These are phyloP conservation scores for Haematococcus lacustris DNA, from an alignment of 139 green algal species.

Conservation along the genomic window DNA sequence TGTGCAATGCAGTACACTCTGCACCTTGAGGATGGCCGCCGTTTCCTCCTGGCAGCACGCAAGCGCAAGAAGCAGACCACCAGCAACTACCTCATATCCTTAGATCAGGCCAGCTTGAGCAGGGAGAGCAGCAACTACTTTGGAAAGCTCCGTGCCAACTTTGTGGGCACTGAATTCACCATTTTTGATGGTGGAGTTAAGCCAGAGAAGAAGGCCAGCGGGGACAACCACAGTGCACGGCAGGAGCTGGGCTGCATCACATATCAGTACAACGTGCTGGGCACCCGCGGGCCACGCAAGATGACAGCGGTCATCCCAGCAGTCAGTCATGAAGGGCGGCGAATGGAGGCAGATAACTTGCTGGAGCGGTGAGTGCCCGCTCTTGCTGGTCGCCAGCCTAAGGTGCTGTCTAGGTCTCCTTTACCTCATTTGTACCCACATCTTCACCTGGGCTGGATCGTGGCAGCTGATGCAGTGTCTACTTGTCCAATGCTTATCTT, in stretches of 20 bases:
- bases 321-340: slow-evolving; percentile 22
- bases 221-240: background rate
- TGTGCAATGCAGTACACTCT: slow-evolving; percentile 40
- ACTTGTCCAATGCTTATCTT: too few relatives aligned
- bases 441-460: too few relatives aligned
- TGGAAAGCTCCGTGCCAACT: slow-evolving; percentile 85
- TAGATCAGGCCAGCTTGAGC: slow-evolving; percentile 56
- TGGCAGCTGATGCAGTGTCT: too few relatives aligned
- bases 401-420: too few relatives aligned
- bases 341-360: slow-evolving; percentile 29
- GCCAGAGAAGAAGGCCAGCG: slow-evolving; percentile 22
- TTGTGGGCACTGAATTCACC: slow-evolving; percentile 90
- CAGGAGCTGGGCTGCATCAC: slow-evolving; percentile 55
- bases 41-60: slow-evolving; percentile 76
- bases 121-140: slow-evolving; percentile 51
- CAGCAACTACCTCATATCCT: slow-evolving; percentile 84
- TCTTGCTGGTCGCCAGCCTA: too few relatives aligned
- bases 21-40: slow-evolving; percentile 52
- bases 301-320: slow-evolving; percentile 74
- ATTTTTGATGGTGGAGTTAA: slow-evolving; percentile 70
- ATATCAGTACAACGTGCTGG: slow-evolving; percentile 91
- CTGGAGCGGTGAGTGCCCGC: slow-evolving; percentile 38
- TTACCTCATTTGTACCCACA: too few relatives aligned
- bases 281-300: slow-evolving; percentile 84
- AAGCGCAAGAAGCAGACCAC: slow-evolving; percentile 78